Conservation (phyloP, 306 rosid species). For the Corylus avellana region DNA sequence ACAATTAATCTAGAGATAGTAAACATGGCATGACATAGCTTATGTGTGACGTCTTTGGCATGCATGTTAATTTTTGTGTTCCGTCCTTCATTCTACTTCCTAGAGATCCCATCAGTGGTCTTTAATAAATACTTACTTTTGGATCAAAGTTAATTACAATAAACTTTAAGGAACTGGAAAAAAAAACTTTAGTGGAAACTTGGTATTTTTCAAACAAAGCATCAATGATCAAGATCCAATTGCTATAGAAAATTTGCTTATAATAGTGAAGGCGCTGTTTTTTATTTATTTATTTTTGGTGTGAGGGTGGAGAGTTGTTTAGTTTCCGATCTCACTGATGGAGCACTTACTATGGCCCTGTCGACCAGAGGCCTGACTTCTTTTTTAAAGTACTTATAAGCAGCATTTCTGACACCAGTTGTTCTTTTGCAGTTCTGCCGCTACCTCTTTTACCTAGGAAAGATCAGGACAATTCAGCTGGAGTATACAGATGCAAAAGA, state of each 20-base stretch:
- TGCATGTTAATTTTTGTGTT: background rate
- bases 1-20: background rate
- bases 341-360: background rate
- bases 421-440: slow-evolving; percentile 74
- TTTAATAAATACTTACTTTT: background rate
- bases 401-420: slow-evolving; percentile 18
- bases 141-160: background rate
- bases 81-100: background rate
- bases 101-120: background rate
- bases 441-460: slow-evolving; percentile 91
- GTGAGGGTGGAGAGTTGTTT: background rate
- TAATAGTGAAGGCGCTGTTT: background rate
- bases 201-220: background rate
- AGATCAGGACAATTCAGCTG: slow-evolving; percentile 93
- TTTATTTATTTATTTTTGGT: background rate
- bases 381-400: background rate
- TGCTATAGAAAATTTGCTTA: background rate
- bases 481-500: slow-evolving; percentile 99
- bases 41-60: background rate
- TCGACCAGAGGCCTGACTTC: background rate
- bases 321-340: background rate
- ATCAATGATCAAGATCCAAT: background rate
- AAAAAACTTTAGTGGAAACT: background rate
- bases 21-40: background rate
- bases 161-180: background rate